Base-by-base conservation (phyloP, 768 basidiomycete species). In the Psilocybe cubensis region DNA sequence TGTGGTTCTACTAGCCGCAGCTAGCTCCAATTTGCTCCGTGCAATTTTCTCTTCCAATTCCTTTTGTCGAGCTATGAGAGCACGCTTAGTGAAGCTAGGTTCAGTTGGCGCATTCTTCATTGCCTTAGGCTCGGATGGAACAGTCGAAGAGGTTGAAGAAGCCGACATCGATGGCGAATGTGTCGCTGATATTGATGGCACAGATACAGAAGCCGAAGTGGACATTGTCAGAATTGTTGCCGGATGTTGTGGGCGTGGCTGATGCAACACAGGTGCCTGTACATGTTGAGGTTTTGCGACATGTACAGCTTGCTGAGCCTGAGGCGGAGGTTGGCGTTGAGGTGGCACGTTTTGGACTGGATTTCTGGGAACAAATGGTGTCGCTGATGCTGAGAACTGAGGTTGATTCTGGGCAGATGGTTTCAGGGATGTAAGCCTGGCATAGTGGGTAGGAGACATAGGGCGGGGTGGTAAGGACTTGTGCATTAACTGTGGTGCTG, bases 41-140 rank as follows among this genome's bases (percentile, higher is more conserved):
- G 74, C 67, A 40, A 80, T 78, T 54, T 71, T 68, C 54, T 78
- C 76, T 61, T 81, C 78, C 25, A 81, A 63, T 31, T 80, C 79
- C 67, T 74, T 79, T 51, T 79, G 76, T 57, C 75, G 68, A 7
- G 74, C 77, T 25, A 76, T 38, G 14, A 79, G 68, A 17, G 74
- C 71, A 11, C 73, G 72, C 58, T 77, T 78, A 21, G 68, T 66
- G 52, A 65, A 74, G 50, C 69, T 76, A n/a, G 77, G 75, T 14
- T 68, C 70, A 43, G 69, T 74, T 2, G 77, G 74, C 11, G 70
- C 63, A 46, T 68, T 75, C 58, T 76, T 74, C 69, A 75, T 72
- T 8, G 74, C 71, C 28, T 71, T 72, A 18, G 76, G 74, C 56
- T 77, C 77, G 17, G 75, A 70, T 7, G 76, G 65, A 21, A 66